Evolutionary conservation across 805 yeast species (phyloP), one percentile per base, ranked within the genome.

Genomic region (Teunomyces stri): DNA sequence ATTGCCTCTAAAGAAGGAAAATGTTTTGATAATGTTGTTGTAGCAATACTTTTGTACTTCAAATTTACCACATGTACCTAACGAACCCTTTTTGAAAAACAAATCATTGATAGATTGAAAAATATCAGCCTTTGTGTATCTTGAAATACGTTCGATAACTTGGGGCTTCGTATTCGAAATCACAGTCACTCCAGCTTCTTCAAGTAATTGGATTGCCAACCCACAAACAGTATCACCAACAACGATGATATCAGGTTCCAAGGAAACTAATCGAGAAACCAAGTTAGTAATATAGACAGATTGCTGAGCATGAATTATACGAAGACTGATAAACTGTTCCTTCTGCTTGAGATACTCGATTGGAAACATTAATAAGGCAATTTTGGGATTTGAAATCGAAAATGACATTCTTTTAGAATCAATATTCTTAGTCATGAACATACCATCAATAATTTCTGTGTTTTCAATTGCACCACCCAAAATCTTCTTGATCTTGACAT

Each of bases 271-370:
- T 51, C 97, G 75, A 1, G 85, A 85, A 0, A 90, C 94, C 28
- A 92, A 70, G 57, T 89, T 91, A 46, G 84, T 79, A 40, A 94
- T 74, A 58, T 85, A 92, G 55, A 92, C 97, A 42, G 79, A 72
- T 59, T 92, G 97, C 60, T 94, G 98, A 0, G 92, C 87, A 43
- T 89, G 72, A 1, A 92, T 84, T 1, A 95, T 87, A 48, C 89
- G 87, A 47, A 91, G 70, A 59, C 96, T 87, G 64, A 89, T 81
- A 49, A 89, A 85, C 51, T 83, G 88, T 53, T 86, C 89, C 45
- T 85, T 89, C 35, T 81, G 82, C 50, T 85, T 82, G 49, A 83
- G 73, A 55, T 89, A 94, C 59, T 91, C 98, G 21, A 94, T 69
- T 0, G 97, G 97, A 58, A 94, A 94, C 74, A 90, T 84, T 5